A percentile compares a stretch with the other conserved stretches of the same genome.
Conservation (phyloP, 2,329 filamentous ascomycete species). For the Sarocladium kiliense region DNA sequence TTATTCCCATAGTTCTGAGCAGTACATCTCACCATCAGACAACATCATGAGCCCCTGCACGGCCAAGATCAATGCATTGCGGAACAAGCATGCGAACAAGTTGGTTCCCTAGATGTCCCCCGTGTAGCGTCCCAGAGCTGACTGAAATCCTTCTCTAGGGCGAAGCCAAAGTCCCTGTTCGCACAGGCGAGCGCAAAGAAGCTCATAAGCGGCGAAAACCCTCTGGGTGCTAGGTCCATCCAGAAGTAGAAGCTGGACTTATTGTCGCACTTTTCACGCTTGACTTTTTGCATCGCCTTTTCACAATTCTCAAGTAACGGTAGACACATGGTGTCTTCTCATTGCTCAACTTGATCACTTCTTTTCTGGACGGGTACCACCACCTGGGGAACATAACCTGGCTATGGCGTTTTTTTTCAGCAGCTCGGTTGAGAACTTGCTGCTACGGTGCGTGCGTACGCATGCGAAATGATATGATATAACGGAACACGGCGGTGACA, state of each 20-base stretch:
- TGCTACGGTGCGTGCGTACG: background rate
- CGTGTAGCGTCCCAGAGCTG: background rate
- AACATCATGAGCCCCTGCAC: constrained; percentile 84
- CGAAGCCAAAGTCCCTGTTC: constrained; percentile 64
- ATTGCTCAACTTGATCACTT: background rate
- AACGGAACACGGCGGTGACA: background rate
- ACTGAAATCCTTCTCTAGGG: constrained; percentile 40
- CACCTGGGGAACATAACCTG: background rate
- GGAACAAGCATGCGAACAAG: constrained; percentile 77
- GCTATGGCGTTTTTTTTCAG: constrained; percentile 3
- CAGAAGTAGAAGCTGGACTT: constrained; percentile 18
- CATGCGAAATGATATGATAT: background rate
- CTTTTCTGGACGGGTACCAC: background rate
- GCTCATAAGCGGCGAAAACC: constrained; percentile 43
- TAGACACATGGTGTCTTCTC: too few relatives aligned
- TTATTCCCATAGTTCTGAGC: constrained; percentile 26
- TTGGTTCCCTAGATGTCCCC: constrained; percentile 36
- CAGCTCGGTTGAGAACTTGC: background rate
- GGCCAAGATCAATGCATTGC: constrained; percentile 74
- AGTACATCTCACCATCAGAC: constrained; percentile 80
- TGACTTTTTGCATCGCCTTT: constrained; percentile 1
- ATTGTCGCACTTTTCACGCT: background rate
- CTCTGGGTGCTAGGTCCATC: constrained; percentile 31
- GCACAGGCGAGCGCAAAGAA: constrained; percentile 62
- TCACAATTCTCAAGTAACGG: background rate